Evolutionary conservation across 2,329 filamentous ascomycete species (phyloP).

Genomic region (Xylariaceae sp.): DNA sequence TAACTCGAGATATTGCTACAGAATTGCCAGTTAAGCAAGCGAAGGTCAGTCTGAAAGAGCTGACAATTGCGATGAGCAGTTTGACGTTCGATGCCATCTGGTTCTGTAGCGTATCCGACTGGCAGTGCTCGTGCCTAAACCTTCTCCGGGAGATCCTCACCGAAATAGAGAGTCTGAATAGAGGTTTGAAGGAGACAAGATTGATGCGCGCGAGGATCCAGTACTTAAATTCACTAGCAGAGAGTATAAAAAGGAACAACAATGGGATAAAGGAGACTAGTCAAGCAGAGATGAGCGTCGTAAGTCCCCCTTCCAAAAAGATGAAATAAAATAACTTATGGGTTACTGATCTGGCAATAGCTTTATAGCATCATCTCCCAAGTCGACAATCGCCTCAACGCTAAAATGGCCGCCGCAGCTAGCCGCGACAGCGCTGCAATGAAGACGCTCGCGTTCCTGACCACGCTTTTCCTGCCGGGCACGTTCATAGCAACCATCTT

Average conservation of each 20-base stretch:
- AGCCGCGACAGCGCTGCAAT: slow-evolving; percentile 16
- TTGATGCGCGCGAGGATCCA: slow-evolving; percentile 5
- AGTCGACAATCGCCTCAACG: slow-evolving; percentile 18
- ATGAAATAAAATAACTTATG: background rate
- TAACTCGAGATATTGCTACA: background rate
- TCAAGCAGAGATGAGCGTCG: slow-evolving; percentile 11
- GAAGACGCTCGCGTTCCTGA: slow-evolving; percentile 19
- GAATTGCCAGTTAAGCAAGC: slow-evolving; percentile 12
- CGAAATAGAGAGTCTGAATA: background rate
- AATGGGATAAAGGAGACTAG: slow-evolving; percentile 7
- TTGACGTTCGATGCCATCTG: slow-evolving; percentile 15
- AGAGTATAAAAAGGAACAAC: background rate
- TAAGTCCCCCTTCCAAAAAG: background rate
- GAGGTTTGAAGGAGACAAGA: background rate
- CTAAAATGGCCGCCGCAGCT: slow-evolving; percentile 13
- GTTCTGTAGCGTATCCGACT: slow-evolving; percentile 7
- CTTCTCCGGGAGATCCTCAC: background rate
- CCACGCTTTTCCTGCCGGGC: slow-evolving; percentile 4
- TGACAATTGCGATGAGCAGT: slow-evolving; percentile 7
- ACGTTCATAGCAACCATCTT: slow-evolving; percentile 15
- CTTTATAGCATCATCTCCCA: slow-evolving; percentile 16
- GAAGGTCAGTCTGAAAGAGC: slow-evolving; percentile 5
- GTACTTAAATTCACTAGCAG: background rate
- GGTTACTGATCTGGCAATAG: background rate
- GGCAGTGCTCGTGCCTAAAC: slow-evolving; percentile 8